Evolutionary conservation across 2,329 filamentous ascomycete species (phyloP).

Genomic region (Dactylellina drechsleri): DNA sequence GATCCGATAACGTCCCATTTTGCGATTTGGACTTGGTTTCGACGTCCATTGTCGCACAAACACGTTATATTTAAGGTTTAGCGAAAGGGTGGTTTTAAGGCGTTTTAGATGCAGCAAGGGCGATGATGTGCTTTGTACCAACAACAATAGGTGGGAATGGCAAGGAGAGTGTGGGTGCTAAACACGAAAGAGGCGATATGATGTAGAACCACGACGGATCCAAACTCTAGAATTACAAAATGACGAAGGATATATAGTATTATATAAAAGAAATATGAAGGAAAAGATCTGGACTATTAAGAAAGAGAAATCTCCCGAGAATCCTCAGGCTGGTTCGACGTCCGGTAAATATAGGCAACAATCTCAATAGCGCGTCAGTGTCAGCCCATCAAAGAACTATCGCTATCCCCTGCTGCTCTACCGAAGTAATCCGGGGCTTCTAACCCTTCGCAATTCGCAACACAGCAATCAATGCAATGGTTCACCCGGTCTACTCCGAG

Average conservation of each 20-base stretch:
- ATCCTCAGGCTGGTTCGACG: background rate
- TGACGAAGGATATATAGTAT: too few relatives aligned
- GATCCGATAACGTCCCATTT: slow-evolving; percentile 22
- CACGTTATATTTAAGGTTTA: background rate
- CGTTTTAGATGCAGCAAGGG: slow-evolving; percentile 1
- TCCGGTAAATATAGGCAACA: background rate
- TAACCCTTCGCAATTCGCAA: too few relatives aligned
- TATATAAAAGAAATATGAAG: too few relatives aligned
- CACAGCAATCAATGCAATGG: too few relatives aligned
- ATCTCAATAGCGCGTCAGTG: slow-evolving; percentile 4
- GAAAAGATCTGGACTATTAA: background rate
- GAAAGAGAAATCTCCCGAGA: background rate
- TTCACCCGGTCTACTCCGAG: too few relatives aligned
- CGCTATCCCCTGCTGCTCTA: too few relatives aligned
- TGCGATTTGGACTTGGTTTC: slow-evolving; percentile 20
- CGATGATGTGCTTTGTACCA: slow-evolving; percentile 1
- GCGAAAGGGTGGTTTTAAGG: background rate
- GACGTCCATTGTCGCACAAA: slow-evolving; percentile 15
- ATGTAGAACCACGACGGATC: too few relatives aligned
- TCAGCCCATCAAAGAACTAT: too few relatives aligned
- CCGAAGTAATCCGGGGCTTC: too few relatives aligned
- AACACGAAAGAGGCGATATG: background rate
- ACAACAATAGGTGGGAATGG: slow-evolving; percentile 1
- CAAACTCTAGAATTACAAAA: background rate
- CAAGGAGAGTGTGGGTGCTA: background rate